Conservation (phyloP, 2,329 filamentous ascomycete species). For the Trichoderma sp. region DNA sequence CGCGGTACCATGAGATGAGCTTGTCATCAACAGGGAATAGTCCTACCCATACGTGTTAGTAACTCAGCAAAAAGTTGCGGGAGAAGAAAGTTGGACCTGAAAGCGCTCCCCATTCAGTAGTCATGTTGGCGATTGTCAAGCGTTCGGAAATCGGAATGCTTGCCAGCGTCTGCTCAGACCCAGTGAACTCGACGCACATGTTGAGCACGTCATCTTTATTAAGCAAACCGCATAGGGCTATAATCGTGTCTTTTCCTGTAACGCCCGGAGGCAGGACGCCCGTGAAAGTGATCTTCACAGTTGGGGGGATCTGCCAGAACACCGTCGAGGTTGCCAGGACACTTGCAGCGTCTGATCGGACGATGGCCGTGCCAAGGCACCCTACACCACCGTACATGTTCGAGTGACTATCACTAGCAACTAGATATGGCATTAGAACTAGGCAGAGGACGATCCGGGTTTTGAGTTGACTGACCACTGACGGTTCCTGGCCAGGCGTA, state of each 20-base stretch:
- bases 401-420: constrained; percentile 74
- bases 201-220: constrained; percentile 77
- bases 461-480: constrained; percentile 32
- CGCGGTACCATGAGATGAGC: constrained; percentile 70
- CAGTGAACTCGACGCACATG: constrained; percentile 84
- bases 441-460: neutral
- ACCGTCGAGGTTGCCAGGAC: constrained; percentile 82
- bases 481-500: constrained; percentile 80
- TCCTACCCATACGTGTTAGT: constrained; percentile 11
- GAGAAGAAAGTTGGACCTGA: constrained; percentile 25
- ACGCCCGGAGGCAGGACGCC: constrained; percentile 76
- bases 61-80: constrained; percentile 5
- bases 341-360: constrained; percentile 81
- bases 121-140: constrained; percentile 77
- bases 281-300: constrained; percentile 75
- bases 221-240: constrained; percentile 83
- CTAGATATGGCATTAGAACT: constrained; percentile 34
- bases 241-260: constrained; percentile 90
- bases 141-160: constrained; percentile 71
- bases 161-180: constrained; percentile 71
- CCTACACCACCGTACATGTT: constrained; percentile 83
- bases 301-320: constrained; percentile 86
- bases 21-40: constrained; percentile 74
- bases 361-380: constrained; percentile 74
- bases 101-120: constrained; percentile 76